A percentile compares a stretch with the other conserved stretches of the same genome.
These are phyloP conservation scores for Talaromyces borbonicus DNA, from an alignment of 495 filamentous ascomycete genomes.

Conservation along the genomic window DNA sequence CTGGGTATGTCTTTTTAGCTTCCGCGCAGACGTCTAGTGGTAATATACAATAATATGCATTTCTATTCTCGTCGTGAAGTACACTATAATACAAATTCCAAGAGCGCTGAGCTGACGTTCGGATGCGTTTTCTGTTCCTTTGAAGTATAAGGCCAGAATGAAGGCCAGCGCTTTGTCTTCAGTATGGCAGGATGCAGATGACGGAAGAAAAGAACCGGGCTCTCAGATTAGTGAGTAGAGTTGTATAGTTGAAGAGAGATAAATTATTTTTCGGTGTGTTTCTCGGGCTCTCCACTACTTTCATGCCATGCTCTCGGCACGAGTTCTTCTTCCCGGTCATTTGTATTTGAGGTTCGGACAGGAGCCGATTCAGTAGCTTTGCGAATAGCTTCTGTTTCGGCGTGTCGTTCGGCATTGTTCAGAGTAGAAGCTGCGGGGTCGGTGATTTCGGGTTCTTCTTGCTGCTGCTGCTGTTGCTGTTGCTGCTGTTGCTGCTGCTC, in stretches of 20 bases:
- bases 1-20: too few species aligned
- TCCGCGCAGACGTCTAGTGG: too few species aligned
- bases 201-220: constrained; percentile 1
- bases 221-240: too few species aligned
- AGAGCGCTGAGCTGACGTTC: neutral
- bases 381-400: constrained; percentile 6
- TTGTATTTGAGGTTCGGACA: too few species aligned
- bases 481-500: constrained; percentile 1
- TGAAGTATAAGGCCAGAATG: too few species aligned
- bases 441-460: constrained; percentile 9
- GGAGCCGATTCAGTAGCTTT: neutral
- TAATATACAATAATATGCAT: constrained; percentile 1
- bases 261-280: constrained; percentile 23
- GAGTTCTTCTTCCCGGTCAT: constrained; percentile 20
- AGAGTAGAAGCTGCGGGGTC: constrained; percentile 5
- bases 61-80: neutral
- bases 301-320: constrained; percentile 44
- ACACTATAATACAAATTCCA: constrained; percentile 2
- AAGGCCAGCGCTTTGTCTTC: neutral
- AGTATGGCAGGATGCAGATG: neutral
- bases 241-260: neutral
- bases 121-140: too few species aligned
- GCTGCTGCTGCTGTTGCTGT: constrained; percentile 4
- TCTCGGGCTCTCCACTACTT: constrained; percentile 20
- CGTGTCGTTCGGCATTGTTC: constrained; percentile 9